Evolutionary conservation across 129 eudicot species (phyloP).

Genomic region (Escallonia herrerae): DNA sequence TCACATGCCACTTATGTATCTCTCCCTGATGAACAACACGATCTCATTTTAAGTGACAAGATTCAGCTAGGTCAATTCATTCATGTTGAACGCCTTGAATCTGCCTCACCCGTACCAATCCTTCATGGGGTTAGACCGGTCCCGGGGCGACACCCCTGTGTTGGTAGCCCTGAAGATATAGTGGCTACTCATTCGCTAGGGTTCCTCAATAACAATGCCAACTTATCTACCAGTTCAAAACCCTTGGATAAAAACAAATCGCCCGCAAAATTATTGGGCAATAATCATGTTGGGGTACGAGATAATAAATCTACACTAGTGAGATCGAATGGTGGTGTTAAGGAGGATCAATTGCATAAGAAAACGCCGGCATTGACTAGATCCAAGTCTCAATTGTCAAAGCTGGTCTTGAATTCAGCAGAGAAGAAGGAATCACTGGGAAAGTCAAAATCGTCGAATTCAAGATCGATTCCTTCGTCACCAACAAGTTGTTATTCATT

Average conservation of each 20-base stretch:
- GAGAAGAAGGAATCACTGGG: slow-evolving; percentile 46
- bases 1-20: slow-evolving; percentile 96
- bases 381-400: slow-evolving; percentile 66
- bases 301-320: slow-evolving; percentile 24
- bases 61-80: slow-evolving; percentile 84
- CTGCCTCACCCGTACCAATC: slow-evolving; percentile 78
- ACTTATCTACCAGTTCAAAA: slow-evolving; percentile 29
- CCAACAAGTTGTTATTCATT: slow-evolving; percentile 88
- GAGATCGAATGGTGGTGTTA: slow-evolving; percentile 31
- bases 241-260: slow-evolving; percentile 34
- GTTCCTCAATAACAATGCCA: slow-evolving; percentile 46
- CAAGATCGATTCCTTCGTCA: slow-evolving; percentile 79
- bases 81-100: slow-evolving; percentile 72
- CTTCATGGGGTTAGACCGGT: slow-evolving; percentile 72
- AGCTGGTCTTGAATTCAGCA: slow-evolving; percentile 31
- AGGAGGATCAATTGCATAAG: slow-evolving; percentile 45
- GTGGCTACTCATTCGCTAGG: slow-evolving; percentile 86
- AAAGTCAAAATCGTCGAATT: slow-evolving; percentile 41
- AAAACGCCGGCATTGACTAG: slow-evolving; percentile 36
- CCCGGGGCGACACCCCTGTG: slow-evolving; percentile 88
- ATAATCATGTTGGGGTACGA: slow-evolving; percentile 14
- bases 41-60: slow-evolving; percentile 72
- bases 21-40: slow-evolving; percentile 79
- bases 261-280: slow-evolving; percentile 19
- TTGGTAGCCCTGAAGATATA: slow-evolving; percentile 84